Conservation (phyloP, 768 basidiomycete species). For the Trichaptum fuscoviolaceum region DNA sequence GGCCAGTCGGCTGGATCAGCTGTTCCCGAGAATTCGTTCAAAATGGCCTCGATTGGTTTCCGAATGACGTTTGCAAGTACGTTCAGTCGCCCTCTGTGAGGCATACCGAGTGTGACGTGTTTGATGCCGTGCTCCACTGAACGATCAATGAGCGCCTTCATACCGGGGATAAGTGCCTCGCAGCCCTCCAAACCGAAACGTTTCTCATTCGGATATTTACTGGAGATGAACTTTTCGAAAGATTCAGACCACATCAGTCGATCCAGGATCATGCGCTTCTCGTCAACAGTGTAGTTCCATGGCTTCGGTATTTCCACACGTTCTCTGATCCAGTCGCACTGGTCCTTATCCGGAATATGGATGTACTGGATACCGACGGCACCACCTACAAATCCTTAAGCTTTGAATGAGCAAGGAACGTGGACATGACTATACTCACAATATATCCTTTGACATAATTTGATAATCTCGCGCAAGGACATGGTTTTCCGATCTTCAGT, state of each 20-base stretch:
- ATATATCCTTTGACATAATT: slow-evolving; percentile 86
- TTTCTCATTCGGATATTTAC: slow-evolving; percentile 99
- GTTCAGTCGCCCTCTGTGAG: slow-evolving; percentile 97
- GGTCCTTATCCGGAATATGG: slow-evolving; percentile 97
- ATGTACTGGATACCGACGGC: slow-evolving; percentile 87
- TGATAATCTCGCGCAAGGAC: slow-evolving; percentile 88
- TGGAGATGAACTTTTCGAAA: slow-evolving; percentile 97
- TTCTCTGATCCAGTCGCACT: slow-evolving; percentile 99
- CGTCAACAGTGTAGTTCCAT: slow-evolving; percentile 96
- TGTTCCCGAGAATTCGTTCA: slow-evolving; percentile 89
- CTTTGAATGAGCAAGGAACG: slow-evolving; percentile 9
- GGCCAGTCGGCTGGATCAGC: slow-evolving; percentile 66
- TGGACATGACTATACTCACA: slow-evolving; percentile 47
- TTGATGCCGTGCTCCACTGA: slow-evolving; percentile 96
- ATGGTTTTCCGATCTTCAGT: slow-evolving; percentile 82
- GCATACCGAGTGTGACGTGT: slow-evolving; percentile 97
- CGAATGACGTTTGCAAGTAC: slow-evolving; percentile 98
- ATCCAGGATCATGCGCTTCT: slow-evolving; percentile 98
- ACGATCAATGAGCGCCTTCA: slow-evolving; percentile 99
- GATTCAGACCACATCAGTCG: slow-evolving; percentile 99
- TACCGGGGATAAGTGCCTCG: slow-evolving; percentile 95
- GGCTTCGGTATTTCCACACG: slow-evolving; percentile 93
- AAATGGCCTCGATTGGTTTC: slow-evolving; percentile 95
- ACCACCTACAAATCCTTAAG: slow-evolving; percentile 48
- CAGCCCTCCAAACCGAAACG: slow-evolving; percentile 98